Evolutionary conservation across 768 basidiomycete species (phyloP).

Genomic region (Butyriboletus loyo): DNA sequence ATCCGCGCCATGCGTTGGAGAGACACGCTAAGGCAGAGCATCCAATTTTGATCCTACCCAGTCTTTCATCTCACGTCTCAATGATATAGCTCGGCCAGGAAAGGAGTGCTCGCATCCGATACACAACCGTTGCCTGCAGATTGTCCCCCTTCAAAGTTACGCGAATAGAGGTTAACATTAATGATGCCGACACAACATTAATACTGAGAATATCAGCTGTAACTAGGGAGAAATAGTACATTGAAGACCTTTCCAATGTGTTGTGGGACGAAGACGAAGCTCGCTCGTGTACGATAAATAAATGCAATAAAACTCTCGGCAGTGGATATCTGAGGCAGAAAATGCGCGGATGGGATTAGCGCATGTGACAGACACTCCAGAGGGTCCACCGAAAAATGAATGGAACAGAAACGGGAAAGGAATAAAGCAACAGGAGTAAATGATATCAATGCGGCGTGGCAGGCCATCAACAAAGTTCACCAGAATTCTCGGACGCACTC

Average conservation of each 20-base stretch:
- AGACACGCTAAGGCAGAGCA: background rate
- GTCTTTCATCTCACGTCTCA: background rate
- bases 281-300: slow-evolving; percentile 20
- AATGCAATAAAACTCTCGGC: slow-evolving; percentile 12
- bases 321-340: slow-evolving; percentile 5
- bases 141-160: background rate
- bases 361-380: background rate
- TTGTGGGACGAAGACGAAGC: slow-evolving; percentile 14
- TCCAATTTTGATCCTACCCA: background rate
- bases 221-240: slow-evolving; percentile 30
- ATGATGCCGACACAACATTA: slow-evolving; percentile 34
- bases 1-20: background rate
- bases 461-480: slow-evolving; percentile 25
- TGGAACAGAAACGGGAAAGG: slow-evolving; percentile 6
- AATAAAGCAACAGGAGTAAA: slow-evolving; percentile 18
- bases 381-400: slow-evolving; percentile 16
- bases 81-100: background rate
- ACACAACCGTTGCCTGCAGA: background rate
- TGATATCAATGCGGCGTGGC: slow-evolving; percentile 1
- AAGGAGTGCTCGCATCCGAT: background rate
- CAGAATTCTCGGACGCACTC: slow-evolving; percentile 65
- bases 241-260: slow-evolving; percentile 27
- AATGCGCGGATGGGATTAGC: slow-evolving; percentile 8
- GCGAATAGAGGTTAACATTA: slow-evolving; percentile 29
- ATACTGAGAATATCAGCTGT: slow-evolving; percentile 23